Base-by-base conservation (phyloP, 768 basidiomycete genomes). In the Leucocoprinus leucothites region DNA sequence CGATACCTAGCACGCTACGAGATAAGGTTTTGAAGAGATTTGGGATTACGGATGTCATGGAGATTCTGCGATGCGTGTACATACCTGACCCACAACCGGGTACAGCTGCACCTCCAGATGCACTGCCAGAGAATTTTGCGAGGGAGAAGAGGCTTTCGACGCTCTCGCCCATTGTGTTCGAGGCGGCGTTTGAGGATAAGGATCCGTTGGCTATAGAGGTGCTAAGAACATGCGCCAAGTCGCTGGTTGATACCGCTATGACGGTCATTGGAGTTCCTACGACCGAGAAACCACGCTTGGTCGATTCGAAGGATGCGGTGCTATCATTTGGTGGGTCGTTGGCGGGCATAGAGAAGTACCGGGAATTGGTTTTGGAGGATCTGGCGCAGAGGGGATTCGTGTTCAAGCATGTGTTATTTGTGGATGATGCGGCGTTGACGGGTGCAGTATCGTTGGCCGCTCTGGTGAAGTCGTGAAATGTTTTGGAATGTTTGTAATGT, bases 261-360 rank as follows among this genome's bases (percentile, higher is more conserved):
- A 67, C 80, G 41, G 70, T 89, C 22, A 71, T 86, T 2, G 73
- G 75, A 3, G 71, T 78, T 26, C 73, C 70, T 7, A 55, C 41
- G 16, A 57, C 58, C 5, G 57, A 59, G 6, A 63, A 63, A 11
- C 69, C 72, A 2, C 71, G 65, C 9, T 64, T 71, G 0, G 77
- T 88, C 48, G 73, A 73, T 41, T 80, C 89, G 0, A 65, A 71
- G 36, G 76, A 84, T 1, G 75, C 82, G 31, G 78, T 91, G 2
- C 63, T 93, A 16, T 90, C 84, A 57, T 85, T 92, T 54, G 91
- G 91, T 8, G 91, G 91, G n/a, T 89, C 87, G 18, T 67, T 93
- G 58, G 82, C 83, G 3, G 84, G 87, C 2, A 68, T 89, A 1
- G 75, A 79, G 50, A 69, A 62, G 35, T 92, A 93, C 58, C 72